These are phyloP conservation scores for Leccinum broughii DNA, from an alignment of 768 basidiomycete genomes.

Conservation along the genomic window DNA sequence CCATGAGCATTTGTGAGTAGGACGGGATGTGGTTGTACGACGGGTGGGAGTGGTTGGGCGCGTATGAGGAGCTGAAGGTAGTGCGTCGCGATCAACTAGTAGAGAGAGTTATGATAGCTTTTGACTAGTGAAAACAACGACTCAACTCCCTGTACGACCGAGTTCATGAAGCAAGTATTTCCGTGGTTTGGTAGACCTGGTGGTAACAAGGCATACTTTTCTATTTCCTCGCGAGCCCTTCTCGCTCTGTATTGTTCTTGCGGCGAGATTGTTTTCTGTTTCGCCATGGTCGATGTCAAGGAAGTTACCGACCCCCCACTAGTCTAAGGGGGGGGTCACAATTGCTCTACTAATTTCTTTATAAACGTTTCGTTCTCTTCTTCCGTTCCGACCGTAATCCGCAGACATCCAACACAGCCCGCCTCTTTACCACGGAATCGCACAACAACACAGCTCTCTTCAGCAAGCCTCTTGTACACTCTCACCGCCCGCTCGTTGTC, in stretches of 20 bases:
- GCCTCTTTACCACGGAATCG: slow-evolving; percentile 83
- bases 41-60: slow-evolving; percentile 50
- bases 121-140: slow-evolving; percentile 32
- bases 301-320: slow-evolving; percentile 5
- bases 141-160: slow-evolving; percentile 75
- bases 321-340: slow-evolving; percentile 28
- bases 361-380: slow-evolving; percentile 72
- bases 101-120: neutral
- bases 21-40: slow-evolving; percentile 45
- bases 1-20: slow-evolving; percentile 65
- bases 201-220: slow-evolving; percentile 59
- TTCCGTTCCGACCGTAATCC: slow-evolving; percentile 86
- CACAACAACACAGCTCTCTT: slow-evolving; percentile 85
- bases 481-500: slow-evolving; percentile 61
- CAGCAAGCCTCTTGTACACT: slow-evolving; percentile 83
- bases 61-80: slow-evolving; percentile 57
- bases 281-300: slow-evolving; percentile 39
- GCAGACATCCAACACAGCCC: slow-evolving; percentile 84
- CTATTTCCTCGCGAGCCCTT: slow-evolving; percentile 62
- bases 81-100: slow-evolving; percentile 66
- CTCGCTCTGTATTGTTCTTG: slow-evolving; percentile 64
- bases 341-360: slow-evolving; percentile 49
- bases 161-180: slow-evolving; percentile 97
- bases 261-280: slow-evolving; percentile 54
- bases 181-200: slow-evolving; percentile 80